These are phyloP conservation scores for Haematococcus lacustris DNA, from an alignment of 139 green algal genomes.

Conservation along the genomic window DNA sequence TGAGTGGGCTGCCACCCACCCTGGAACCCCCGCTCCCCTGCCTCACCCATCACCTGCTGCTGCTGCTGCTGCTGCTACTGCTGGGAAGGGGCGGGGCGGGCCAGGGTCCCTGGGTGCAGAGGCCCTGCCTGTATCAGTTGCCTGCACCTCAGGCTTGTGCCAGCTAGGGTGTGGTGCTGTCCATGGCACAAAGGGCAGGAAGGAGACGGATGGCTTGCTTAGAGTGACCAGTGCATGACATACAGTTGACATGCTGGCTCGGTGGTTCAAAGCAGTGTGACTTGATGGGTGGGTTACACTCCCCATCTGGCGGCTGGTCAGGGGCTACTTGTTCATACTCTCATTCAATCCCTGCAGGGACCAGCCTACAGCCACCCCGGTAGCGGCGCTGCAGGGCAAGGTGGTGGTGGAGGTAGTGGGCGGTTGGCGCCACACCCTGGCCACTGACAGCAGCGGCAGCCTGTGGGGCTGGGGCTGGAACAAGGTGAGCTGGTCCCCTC, in stretches of 20 bases:
- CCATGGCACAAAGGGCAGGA: too few relatives aligned
- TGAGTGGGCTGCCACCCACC: conserved; percentile 25
- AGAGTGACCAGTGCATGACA: too few relatives aligned
- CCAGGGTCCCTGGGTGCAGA: neutral
- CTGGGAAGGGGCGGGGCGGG: too few relatives aligned
- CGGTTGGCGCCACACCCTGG: conserved; percentile 82
- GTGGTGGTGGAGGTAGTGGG: conserved; percentile 51
- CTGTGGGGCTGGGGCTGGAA: conserved; percentile 87
- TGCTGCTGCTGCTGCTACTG: neutral
- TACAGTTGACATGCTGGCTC: too few relatives aligned
- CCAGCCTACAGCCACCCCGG: conserved; percentile 25
- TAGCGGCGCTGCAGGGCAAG: conserved; percentile 30
- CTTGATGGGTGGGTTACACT: too few relatives aligned
- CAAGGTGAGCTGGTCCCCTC: conserved; percentile 41
- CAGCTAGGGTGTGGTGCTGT: neutral
- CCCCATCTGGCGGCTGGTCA: too few relatives aligned
- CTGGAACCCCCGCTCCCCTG: neutral
- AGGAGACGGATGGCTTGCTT: too few relatives aligned
- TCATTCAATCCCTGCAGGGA: conserved; percentile 35
- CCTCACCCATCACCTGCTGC: neutral
- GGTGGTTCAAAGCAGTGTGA: neutral
- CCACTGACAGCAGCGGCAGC: conserved; percentile 44
- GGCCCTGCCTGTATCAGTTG: neutral
- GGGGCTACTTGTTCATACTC: neutral
- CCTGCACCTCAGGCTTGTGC: too few relatives aligned